Evolutionary conservation across 768 basidiomycete genomes (phyloP).

Genomic region (Paxillus involutus): DNA sequence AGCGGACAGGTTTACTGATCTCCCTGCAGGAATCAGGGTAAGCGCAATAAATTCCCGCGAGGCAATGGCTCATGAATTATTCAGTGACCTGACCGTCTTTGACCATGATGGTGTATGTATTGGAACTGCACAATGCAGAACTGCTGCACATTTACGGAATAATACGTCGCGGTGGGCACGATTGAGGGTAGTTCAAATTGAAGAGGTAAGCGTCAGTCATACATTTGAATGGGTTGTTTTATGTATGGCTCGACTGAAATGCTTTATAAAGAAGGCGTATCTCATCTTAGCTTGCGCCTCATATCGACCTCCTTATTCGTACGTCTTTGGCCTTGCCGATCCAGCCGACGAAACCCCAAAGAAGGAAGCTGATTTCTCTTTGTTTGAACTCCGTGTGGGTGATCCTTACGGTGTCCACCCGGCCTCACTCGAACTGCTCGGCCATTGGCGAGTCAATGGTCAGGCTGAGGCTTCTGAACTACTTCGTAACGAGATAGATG

Average conservation of each 20-base stretch:
- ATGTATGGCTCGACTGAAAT: background rate
- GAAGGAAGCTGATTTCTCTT: constrained; percentile 12
- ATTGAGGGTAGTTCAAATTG: constrained; percentile 18
- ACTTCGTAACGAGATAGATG: constrained; percentile 41
- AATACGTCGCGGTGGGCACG: constrained; percentile 20
- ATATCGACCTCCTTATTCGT: constrained; percentile 20
- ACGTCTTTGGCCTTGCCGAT: constrained; percentile 22
- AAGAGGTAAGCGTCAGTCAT: constrained; percentile 14
- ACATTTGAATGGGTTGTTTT: background rate
- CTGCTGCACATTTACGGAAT: constrained; percentile 1
- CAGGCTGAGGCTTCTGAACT: constrained; percentile 45
- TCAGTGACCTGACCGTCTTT: constrained; percentile 55
- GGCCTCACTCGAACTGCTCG: constrained; percentile 43
- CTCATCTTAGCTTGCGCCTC: constrained; percentile 50
- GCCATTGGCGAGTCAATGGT: constrained; percentile 57
- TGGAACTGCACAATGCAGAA: constrained; percentile 17
- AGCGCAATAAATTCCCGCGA: constrained; percentile 14
- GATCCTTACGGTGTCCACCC: constrained; percentile 15
- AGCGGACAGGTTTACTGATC: constrained; percentile 43
- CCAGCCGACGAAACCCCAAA: constrained; percentile 4
- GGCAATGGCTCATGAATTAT: constrained; percentile 4
- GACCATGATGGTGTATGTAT: constrained; percentile 51
- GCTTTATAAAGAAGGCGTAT: constrained; percentile 10
- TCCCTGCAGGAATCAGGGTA: constrained; percentile 70
- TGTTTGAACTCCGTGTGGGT: constrained; percentile 27